These are phyloP conservation scores for Miscanthus sacchariflorus DNA, from an alignment of 202 grass and related monocot species.

Conservation along the genomic window DNA sequence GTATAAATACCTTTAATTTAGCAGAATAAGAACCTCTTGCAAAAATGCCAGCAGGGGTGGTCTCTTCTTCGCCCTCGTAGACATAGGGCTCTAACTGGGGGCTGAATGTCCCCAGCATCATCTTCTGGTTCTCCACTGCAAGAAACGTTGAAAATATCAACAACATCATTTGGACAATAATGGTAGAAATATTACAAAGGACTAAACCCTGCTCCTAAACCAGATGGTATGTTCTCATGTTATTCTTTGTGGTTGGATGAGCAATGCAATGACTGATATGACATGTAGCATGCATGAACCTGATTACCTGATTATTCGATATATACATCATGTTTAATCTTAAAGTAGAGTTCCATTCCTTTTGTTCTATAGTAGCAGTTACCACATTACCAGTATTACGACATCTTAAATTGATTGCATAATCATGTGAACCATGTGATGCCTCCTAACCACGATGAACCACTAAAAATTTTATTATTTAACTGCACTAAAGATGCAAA, in stretches of 20 bases:
- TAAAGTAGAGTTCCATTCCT: not conserved
- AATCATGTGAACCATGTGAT: not conserved
- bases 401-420: not conserved
- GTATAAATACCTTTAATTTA: constrained; percentile 69
- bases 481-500: not conserved
- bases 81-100: constrained; percentile 81
- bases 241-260: not conserved
- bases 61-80: constrained; percentile 87
- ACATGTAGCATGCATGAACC: not conserved
- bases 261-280: not conserved
- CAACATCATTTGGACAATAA: not conserved
- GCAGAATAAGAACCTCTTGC: constrained; percentile 88
- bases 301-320: not conserved
- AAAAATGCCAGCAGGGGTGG: constrained; percentile 80
- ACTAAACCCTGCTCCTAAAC: not conserved
- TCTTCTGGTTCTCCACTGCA: constrained; percentile 80
- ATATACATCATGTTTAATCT: not conserved
- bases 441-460: not conserved
- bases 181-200: not conserved
- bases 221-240: not conserved
- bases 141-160: not conserved
- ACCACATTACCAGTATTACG: not conserved
- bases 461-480: not conserved
- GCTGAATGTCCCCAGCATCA: constrained; percentile 94
- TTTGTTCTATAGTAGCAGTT: not conserved